phyloP scores from a whole-genome alignment of 2,329 filamentous ascomycete species.

The Colletotrichum sp. region DNA sequence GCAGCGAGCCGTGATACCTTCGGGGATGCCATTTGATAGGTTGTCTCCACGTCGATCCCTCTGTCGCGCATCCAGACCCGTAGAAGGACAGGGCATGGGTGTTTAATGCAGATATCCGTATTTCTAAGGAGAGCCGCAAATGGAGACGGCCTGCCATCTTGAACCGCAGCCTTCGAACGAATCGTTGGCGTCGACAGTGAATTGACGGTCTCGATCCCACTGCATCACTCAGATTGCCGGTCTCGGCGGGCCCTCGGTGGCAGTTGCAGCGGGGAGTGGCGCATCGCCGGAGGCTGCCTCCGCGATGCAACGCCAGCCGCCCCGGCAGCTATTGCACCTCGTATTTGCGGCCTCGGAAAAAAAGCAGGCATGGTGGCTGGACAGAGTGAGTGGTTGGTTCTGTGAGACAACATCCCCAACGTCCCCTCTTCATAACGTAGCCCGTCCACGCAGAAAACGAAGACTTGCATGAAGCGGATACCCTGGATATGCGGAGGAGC shows the following conservation, averaged over 20 bases:
- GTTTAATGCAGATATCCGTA: not conserved
- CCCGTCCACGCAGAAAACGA: not conserved
- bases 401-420: not conserved
- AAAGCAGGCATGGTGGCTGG: not conserved
- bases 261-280: not conserved
- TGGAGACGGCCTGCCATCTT: not conserved
- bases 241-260: not conserved
- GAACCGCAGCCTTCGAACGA: not conserved
- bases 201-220: not conserved
- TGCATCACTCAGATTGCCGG: not conserved
- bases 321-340: constrained; percentile 3
- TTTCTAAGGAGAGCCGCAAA: not conserved
- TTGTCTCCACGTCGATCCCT: not conserved
- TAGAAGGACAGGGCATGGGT: not conserved
- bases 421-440: not conserved
- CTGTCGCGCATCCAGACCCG: not conserved
- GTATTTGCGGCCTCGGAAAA: not conserved
- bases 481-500: not conserved
- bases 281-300: not conserved
- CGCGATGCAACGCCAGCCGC: constrained; percentile 15
- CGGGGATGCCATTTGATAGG: not conserved
- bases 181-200: not conserved
- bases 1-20: not conserved
- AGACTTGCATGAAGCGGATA: not conserved
- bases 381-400: not conserved